phyloP scores from a whole-genome alignment of 495 filamentous ascomycete genomes.

The Penicillium crystallinum region DNA sequence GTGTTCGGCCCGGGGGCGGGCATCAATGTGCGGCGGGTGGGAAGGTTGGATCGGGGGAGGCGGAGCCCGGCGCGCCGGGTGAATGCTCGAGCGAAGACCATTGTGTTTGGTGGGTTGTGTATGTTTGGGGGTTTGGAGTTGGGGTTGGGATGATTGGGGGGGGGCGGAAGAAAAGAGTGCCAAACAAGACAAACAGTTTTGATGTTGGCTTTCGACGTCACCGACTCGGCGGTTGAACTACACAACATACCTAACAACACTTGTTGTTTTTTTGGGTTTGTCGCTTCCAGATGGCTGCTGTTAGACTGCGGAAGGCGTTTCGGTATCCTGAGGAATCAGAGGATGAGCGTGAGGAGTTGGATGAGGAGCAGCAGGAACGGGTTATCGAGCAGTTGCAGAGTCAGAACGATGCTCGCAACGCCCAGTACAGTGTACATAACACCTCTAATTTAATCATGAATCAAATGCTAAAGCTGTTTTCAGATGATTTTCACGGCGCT shows the following conservation, averaged over 20 bases:
- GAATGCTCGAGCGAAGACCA: constrained; percentile 13
- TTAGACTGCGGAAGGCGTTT: constrained; percentile 58
- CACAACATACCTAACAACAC: not conserved
- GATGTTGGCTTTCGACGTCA: constrained; percentile 8
- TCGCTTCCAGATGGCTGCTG: constrained; percentile 36
- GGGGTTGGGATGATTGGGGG: not conserved
- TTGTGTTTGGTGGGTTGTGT: too few species aligned
- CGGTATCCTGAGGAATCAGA: constrained; percentile 54
- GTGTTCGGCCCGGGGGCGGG: constrained; percentile 43
- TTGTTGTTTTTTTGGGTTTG: not conserved
- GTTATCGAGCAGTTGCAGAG: constrained; percentile 53
- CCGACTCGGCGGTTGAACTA: not conserved
- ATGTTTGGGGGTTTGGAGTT: not conserved
- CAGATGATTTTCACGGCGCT: constrained; percentile 54
- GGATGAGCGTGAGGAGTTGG: constrained; percentile 48
- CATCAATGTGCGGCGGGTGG: constrained; percentile 42
- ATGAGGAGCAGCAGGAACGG: constrained; percentile 72
- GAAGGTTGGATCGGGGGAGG: constrained; percentile 8
- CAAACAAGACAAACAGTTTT: constrained; percentile 36
- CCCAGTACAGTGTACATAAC: constrained; percentile 49
- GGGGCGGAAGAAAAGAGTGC: constrained; percentile 2
- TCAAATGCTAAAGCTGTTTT: constrained; percentile 5
- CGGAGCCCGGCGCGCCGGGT: constrained; percentile 15
- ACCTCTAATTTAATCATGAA: not conserved
- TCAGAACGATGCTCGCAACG: constrained; percentile 56